phyloP scores from a whole-genome alignment of 352 stramenopile genomes.

The Pythium graminicola region DNA sequence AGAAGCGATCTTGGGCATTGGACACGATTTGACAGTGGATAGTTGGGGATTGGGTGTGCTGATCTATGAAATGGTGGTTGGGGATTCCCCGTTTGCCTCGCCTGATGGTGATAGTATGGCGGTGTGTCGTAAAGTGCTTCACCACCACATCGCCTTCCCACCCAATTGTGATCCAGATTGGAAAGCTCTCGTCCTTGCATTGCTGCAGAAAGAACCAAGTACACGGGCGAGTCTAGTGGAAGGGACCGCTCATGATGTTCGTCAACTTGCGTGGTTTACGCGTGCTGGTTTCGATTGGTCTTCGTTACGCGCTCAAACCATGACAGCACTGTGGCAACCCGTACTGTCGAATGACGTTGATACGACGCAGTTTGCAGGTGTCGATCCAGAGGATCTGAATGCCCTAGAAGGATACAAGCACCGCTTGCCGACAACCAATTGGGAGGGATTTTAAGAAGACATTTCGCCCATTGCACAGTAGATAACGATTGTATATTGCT shows the following conservation, averaged over 20 bases:
- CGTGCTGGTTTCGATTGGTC: conserved; percentile 81
- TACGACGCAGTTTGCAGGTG: not conserved
- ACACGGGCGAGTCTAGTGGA: conserved; percentile 69
- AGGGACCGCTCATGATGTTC: conserved; percentile 73
- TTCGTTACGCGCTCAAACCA: not conserved
- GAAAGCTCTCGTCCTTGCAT: conserved; percentile 72
- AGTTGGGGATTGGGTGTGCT: conserved; percentile 78
- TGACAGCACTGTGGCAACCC: not conserved
- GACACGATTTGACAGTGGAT: conserved; percentile 74
- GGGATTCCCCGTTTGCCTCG: conserved; percentile 77
- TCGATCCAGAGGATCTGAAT: not conserved
- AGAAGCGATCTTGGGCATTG: conserved; percentile 81
- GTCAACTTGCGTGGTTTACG: conserved; percentile 74
- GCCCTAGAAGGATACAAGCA: not conserved
- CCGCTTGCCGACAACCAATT: not conserved
- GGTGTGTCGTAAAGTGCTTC: conserved; percentile 55
- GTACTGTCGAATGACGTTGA: not conserved
- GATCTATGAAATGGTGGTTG: conserved; percentile 73
- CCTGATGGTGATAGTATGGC: conserved; percentile 55
- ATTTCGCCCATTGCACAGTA: too few species aligned
- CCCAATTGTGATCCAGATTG: conserved; percentile 68
- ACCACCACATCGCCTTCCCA: conserved; percentile 74
- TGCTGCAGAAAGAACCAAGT: conserved; percentile 74
- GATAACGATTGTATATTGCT: too few species aligned
- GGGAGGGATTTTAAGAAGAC: not conserved